Conservation (phyloP, 2,329 filamentous ascomycete genomes). For the Pseudohalonectria lignicola region DNA sequence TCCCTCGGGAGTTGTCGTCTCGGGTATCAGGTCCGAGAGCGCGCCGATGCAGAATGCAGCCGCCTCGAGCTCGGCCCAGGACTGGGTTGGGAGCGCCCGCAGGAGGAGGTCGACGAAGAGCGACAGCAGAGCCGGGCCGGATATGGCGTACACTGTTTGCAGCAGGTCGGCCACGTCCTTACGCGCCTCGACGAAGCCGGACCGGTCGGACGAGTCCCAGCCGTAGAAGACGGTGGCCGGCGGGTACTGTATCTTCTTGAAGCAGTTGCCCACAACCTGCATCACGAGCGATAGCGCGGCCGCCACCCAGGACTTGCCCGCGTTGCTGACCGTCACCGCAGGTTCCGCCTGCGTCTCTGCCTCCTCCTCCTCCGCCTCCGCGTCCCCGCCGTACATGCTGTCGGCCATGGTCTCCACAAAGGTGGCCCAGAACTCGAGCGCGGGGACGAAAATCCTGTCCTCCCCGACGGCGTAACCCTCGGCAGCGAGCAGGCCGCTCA, state of each 20-base stretch:
- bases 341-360: slow-evolving; percentile 36
- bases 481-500: slow-evolving; percentile 56
- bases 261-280: slow-evolving; percentile 54
- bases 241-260: slow-evolving; percentile 60
- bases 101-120: slow-evolving; percentile 46
- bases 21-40: slow-evolving; percentile 54
- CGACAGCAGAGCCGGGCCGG: slow-evolving; percentile 42
- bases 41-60: slow-evolving; percentile 53
- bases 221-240: slow-evolving; percentile 40
- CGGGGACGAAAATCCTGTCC: slow-evolving; percentile 62
- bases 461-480: slow-evolving; percentile 59
- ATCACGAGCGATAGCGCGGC: slow-evolving; percentile 48
- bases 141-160: slow-evolving; percentile 56
- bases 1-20: no score
- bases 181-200: slow-evolving; percentile 60
- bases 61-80: slow-evolving; percentile 51
- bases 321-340: slow-evolving; percentile 18
- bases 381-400: slow-evolving; percentile 24
- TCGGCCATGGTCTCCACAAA: slow-evolving; percentile 61
- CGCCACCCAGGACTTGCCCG: slow-evolving; percentile 48
- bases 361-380: slow-evolving; percentile 28
- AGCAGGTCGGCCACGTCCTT: slow-evolving; percentile 73
- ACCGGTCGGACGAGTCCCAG: slow-evolving; percentile 61
- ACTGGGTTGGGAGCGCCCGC: slow-evolving; percentile 32
- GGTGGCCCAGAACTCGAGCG: slow-evolving; percentile 72